Evolutionary conservation across 2,329 filamentous ascomycete species (phyloP).

Genomic region (Aspergillus vadensis): DNA sequence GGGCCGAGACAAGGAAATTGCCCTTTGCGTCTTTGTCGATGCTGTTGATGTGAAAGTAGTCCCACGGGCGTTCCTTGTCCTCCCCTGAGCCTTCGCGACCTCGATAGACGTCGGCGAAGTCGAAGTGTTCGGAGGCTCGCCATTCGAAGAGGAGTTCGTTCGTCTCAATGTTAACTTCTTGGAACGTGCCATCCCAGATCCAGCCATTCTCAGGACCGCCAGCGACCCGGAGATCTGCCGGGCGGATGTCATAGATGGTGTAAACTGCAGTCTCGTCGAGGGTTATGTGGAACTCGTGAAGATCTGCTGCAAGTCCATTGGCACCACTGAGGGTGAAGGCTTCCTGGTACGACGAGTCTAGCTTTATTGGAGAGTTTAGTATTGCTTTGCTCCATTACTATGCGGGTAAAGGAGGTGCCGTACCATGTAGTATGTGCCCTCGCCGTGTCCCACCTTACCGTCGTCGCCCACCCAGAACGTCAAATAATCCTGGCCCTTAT

Average conservation of each 20-base stretch:
- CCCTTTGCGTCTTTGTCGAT: conserved; percentile 53
- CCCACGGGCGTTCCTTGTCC: conserved; percentile 42
- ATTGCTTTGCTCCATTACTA: not conserved
- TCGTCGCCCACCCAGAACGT: conserved; percentile 55
- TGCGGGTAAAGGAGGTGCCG: not conserved
- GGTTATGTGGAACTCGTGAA: conserved; percentile 51
- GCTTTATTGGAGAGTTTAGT: conserved; percentile 19
- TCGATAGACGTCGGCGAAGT: conserved; percentile 28
- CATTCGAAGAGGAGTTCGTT: conserved; percentile 51
- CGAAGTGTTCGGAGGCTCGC: conserved; percentile 50
- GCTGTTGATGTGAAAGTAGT: conserved; percentile 60
- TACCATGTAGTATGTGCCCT: conserved; percentile 52
- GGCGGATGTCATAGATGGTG: conserved; percentile 42
- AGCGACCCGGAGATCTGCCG: conserved; percentile 42
- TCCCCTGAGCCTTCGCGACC: conserved; percentile 22
- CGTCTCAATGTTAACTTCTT: conserved; percentile 51
- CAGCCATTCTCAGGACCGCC: conserved; percentile 40
- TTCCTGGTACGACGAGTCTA: conserved; percentile 37
- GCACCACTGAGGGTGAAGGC: conserved; percentile 42
- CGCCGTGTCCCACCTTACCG: conserved; percentile 49
- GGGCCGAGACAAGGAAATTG: conserved; percentile 48
- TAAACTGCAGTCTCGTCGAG: conserved; percentile 46
- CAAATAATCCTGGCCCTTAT: conserved; percentile 48
- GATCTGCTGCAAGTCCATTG: conserved; percentile 40
- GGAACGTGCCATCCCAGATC: conserved; percentile 46